These are phyloP conservation scores for Trichophyton equinum DNA, from an alignment of 2,329 filamentous ascomycete species.

Conservation along the genomic window DNA sequence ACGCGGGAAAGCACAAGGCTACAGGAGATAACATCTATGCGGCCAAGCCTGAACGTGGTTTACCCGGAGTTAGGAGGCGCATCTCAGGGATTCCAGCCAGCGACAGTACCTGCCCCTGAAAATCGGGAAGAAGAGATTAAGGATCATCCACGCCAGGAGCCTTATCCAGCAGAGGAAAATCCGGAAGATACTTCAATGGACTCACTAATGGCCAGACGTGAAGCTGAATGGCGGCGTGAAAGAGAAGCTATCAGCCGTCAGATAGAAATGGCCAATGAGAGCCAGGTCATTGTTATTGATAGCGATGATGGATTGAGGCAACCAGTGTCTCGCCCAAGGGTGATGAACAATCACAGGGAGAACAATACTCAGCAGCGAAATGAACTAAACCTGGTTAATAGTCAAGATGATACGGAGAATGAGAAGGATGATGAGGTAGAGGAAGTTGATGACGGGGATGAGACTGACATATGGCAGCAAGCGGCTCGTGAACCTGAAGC, in stretches of 20 bases:
- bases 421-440: conserved; percentile 5
- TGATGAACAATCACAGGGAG: not conserved
- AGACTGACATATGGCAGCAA: conserved; percentile 33
- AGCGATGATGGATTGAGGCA: conserved; percentile 24
- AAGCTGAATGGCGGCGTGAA: conserved; percentile 35
- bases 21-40: not conserved
- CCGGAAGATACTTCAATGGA: conserved; percentile 6
- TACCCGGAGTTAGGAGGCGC: not conserved
- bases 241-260: conserved; percentile 33
- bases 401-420: not conserved
- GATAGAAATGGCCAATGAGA: conserved; percentile 32
- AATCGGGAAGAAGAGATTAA: not conserved
- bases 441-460: conserved; percentile 22
- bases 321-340: not conserved
- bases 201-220: conserved; percentile 20
- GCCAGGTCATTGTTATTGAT: conserved; percentile 34
- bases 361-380: not conserved
- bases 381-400: conserved; percentile 8
- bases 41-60: not conserved
- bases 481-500: conserved; percentile 21
- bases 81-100: not conserved
- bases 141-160: not conserved
- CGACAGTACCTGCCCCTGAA: not conserved
- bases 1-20: not conserved
- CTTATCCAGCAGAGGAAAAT: conserved; percentile 1